phyloP scores from a whole-genome alignment of 75 land plant species.

The Picea sitchensis region DNA sequence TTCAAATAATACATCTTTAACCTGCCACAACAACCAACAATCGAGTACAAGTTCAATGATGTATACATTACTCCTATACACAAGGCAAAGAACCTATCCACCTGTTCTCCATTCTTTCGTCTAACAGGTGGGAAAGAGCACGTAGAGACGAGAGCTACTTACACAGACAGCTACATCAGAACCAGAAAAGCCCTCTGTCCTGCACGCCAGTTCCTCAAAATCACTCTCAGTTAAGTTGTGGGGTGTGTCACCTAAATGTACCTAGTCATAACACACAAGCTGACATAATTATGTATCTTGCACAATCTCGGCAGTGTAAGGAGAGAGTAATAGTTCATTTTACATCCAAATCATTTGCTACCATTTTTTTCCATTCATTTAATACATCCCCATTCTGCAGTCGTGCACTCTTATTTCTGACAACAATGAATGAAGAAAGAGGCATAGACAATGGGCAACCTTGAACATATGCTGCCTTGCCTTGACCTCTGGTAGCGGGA shows the following conservation, averaged over 20 bases:
- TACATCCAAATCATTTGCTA: neutral
- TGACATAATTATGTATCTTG: neutral
- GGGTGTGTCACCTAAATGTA: conserved; percentile 52
- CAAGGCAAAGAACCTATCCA: neutral
- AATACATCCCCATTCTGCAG: neutral
- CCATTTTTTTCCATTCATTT: neutral
- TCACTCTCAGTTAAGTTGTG: conserved; percentile 35
- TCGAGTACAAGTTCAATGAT: neutral
- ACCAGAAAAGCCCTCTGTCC: conserved; percentile 50
- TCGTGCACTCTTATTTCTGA: neutral
- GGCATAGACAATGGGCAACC: conserved; percentile 14
- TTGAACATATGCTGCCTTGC: conserved; percentile 64
- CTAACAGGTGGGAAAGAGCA: neutral
- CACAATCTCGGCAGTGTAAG: neutral
- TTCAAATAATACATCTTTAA: conserved; percentile 51
- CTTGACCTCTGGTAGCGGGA: conserved; percentile 48
- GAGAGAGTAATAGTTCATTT: no score
- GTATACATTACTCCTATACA: neutral
- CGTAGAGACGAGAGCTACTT: conserved; percentile 14
- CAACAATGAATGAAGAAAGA: neutral
- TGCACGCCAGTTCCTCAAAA: conserved; percentile 43
- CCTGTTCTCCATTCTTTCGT: neutral
- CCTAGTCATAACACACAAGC: conserved; percentile 16
- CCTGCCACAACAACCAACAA: conserved; percentile 13
- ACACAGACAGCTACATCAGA: conserved; percentile 50